These are phyloP conservation scores for Mucor mucedo DNA, from an alignment of 371 early-diverging fungal genomes.

Conservation along the genomic window DNA sequence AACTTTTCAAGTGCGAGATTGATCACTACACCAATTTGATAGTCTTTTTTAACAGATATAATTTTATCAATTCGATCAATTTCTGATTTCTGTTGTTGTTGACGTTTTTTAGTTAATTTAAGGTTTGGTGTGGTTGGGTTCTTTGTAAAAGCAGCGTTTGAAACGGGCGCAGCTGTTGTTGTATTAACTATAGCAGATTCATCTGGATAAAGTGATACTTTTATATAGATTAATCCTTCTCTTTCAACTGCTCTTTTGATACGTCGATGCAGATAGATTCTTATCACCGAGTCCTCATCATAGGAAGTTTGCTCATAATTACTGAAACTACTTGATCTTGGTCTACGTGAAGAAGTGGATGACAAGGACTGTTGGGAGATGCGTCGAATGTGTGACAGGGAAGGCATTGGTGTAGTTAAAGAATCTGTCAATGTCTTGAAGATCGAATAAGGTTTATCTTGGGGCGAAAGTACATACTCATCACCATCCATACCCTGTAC, in stretches of 20 bases:
- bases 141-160: slow-evolving; percentile 14
- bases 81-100: slow-evolving; percentile 17
- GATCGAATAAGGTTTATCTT: slow-evolving; percentile 64
- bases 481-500: slow-evolving; percentile 68
- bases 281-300: slow-evolving; percentile 50
- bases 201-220: slow-evolving; percentile 51
- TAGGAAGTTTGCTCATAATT: slow-evolving; percentile 48
- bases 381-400: slow-evolving; percentile 36
- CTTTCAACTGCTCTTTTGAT: slow-evolving; percentile 46
- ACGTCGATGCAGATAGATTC: slow-evolving; percentile 51
- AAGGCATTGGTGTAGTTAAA: slow-evolving; percentile 66
- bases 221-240: slow-evolving; percentile 48
- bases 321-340: slow-evolving; percentile 51
- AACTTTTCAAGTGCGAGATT: slow-evolving; percentile 51
- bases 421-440: slow-evolving; percentile 64
- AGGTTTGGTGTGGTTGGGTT: slow-evolving; percentile 26
- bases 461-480: slow-evolving; percentile 56
- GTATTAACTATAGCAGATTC: slow-evolving; percentile 15
- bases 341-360: slow-evolving; percentile 19
- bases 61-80: slow-evolving; percentile 58
- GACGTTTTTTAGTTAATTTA: slow-evolving; percentile 21
- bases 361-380: slow-evolving; percentile 30
- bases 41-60: slow-evolving; percentile 45
- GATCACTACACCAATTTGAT: slow-evolving; percentile 43
- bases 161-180: neutral